Percentiles rank a stretch among this genome's conserved stretches.
Conservation (phyloP, 768 basidiomycete genomes). For the Mycena pura region DNA sequence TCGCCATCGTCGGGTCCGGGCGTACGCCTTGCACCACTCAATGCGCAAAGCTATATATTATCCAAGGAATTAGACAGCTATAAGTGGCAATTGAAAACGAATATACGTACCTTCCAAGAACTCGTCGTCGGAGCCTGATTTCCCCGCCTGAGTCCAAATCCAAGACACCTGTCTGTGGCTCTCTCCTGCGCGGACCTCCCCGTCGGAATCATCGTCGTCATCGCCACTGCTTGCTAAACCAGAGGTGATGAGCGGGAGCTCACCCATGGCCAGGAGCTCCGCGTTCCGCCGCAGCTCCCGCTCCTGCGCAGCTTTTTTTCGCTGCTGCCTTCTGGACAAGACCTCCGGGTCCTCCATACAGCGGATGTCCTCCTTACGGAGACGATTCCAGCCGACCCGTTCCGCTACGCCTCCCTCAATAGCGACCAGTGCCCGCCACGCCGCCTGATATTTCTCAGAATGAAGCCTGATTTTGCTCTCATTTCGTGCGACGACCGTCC, state of each 20-base stretch:
- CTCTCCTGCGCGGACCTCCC: no score
- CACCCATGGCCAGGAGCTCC: no score
- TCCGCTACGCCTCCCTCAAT: neutral
- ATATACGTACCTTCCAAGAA: neutral
- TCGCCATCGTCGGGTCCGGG: neutral
- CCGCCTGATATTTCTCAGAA: neutral
- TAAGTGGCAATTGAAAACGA: no score
- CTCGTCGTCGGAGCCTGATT: no score
- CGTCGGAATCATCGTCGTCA: neutral
- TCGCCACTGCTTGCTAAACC: neutral
- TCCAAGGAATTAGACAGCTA: no score
- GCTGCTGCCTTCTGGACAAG: neutral
- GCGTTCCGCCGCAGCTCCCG: neutral
- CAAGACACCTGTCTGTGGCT: no score
- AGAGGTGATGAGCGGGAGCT: no score
- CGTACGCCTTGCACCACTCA: neutral
- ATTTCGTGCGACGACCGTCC: neutral
- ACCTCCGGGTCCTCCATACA: slow-evolving; percentile 12
- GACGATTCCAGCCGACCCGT: neutral
- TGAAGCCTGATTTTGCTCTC: neutral
- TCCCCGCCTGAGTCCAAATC: no score
- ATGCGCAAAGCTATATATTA: neutral
- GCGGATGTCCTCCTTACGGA: neutral
- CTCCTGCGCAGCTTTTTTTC: no score
- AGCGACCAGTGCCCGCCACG: neutral